A percentile compares a stretch with the other conserved stretches of the same genome.
Conservation (phyloP, 2,329 filamentous ascomycete genomes). For the Coniosporium tulheliwenetii region DNA sequence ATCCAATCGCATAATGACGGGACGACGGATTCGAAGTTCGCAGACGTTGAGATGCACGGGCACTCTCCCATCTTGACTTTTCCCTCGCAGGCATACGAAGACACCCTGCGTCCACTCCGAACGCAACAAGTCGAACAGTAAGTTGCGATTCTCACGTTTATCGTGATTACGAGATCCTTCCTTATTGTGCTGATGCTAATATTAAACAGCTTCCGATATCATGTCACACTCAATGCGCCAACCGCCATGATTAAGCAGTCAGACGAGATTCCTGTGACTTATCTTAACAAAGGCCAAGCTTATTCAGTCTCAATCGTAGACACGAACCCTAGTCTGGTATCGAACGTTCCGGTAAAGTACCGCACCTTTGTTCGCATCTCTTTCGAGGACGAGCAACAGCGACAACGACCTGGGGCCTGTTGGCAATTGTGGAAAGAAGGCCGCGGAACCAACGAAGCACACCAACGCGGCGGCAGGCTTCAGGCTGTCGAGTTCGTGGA, state of each 20-base stretch:
- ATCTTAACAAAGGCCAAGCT: conserved; percentile 92
- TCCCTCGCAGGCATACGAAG: conserved; percentile 30
- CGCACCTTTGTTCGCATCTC: conserved; percentile 89
- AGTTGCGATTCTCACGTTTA: conserved; percentile 13
- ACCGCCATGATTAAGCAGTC: conserved; percentile 89
- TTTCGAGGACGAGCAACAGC: conserved; percentile 90
- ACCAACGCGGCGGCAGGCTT: conserved; percentile 80
- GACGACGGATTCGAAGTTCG: conserved; percentile 16
- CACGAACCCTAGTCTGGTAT: conserved; percentile 46
- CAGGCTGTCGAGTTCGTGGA: conserved; percentile 92
- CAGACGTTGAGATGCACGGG: conserved; percentile 45
- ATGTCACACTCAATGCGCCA: conserved; percentile 78
- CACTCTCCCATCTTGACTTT: conserved; percentile 45
- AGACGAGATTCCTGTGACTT: conserved; percentile 91
- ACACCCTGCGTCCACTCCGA: conserved; percentile 27
- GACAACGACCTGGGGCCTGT: conserved; percentile 64
- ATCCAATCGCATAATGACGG: conserved; percentile 39
- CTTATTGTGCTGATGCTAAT: conserved; percentile 8
- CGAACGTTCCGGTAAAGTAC: conserved; percentile 52
- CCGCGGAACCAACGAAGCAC: conserved; percentile 85
- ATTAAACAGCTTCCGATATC: conserved; percentile 59
- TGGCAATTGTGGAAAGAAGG: conserved; percentile 96
- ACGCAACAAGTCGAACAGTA: conserved; percentile 30
- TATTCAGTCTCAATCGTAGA: conserved; percentile 80
- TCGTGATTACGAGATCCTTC: too few species aligned